These are phyloP conservation scores for Trichoderma orchidacearum DNA, from an alignment of 495 filamentous ascomycete genomes.

Conservation along the genomic window DNA sequence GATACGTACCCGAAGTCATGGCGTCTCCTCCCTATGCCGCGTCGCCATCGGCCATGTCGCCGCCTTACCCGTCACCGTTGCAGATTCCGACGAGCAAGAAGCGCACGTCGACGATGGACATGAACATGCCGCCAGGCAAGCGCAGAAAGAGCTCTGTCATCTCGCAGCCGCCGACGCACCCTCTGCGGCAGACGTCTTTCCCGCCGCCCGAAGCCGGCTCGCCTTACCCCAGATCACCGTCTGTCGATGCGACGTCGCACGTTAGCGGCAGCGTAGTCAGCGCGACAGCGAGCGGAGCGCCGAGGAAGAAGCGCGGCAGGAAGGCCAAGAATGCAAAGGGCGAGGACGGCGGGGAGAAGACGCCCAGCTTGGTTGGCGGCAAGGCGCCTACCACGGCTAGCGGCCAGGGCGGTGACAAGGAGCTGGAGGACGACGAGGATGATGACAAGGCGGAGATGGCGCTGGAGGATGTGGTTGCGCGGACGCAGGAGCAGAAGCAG, in stretches of 20 bases:
- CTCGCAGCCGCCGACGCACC: conserved; percentile 44
- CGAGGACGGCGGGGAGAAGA: conserved; percentile 24
- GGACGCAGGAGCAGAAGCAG: conserved; percentile 51
- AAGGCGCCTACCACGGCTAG: conserved; percentile 32
- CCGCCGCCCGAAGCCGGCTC: conserved; percentile 30
- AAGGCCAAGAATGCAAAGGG: conserved; percentile 48
- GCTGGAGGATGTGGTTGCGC: conserved; percentile 48
- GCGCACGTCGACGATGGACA: conserved; percentile 30
- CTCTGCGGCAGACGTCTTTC: conserved; percentile 82
- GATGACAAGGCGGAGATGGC: conserved; percentile 55
- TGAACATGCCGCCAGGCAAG: conserved; percentile 32
- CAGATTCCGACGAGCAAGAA: conserved; percentile 46
- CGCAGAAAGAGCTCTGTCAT: conserved; percentile 51
- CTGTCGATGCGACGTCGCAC: conserved; percentile 49
- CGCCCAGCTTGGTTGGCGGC: conserved; percentile 34
- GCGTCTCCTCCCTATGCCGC: conserved; percentile 42
- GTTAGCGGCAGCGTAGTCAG: conserved; percentile 54
- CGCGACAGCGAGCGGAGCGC: conserved; percentile 22
- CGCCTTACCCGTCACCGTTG: conserved; percentile 32
- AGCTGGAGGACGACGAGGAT: conserved; percentile 39
- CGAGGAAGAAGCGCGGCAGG: conserved; percentile 46
- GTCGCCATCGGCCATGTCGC: conserved; percentile 31
- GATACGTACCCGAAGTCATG: conserved; percentile 25
- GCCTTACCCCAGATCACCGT: conserved; percentile 48
- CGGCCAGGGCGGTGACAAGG: conserved; percentile 11